These are phyloP conservation scores for Schwanniomyces vanrijiae DNA, from an alignment of 805 yeast genomes.

Conservation along the genomic window DNA sequence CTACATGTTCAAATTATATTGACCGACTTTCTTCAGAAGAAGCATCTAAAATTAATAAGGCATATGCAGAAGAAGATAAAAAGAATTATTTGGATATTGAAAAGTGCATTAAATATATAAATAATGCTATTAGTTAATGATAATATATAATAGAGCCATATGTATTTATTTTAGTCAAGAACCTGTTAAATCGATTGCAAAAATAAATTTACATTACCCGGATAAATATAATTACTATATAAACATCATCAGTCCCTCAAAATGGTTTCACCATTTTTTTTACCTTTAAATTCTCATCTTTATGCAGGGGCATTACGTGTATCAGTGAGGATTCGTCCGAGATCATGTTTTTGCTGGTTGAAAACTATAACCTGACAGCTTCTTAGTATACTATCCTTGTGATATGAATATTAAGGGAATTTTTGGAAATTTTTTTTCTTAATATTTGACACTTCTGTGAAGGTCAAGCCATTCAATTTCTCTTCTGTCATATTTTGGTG, in stretches of 20 bases:
- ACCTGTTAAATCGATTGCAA: background rate
- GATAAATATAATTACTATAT: conserved; percentile 8
- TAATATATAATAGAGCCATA: too few relatives aligned
- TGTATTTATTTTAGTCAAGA: too few relatives aligned
- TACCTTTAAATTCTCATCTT: conserved; percentile 57
- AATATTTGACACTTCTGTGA: conserved; percentile 28
- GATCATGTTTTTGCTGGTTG: conserved; percentile 99
- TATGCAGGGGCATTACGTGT: conserved; percentile 99
- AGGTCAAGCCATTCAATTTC: conserved; percentile 19
- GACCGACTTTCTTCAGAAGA: background rate
- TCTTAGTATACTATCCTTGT: conserved; percentile 51
- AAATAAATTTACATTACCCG: conserved; percentile 5
- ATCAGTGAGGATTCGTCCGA: conserved; percentile 99
- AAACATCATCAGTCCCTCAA: conserved; percentile 5
- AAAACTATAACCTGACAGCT: conserved; percentile 97
- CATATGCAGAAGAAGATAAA: background rate
- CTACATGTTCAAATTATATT: background rate
- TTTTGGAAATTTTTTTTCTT: conserved; percentile 53
- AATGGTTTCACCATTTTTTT: conserved; percentile 7
- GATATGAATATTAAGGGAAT: conserved; percentile 63
- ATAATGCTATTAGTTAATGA: background rate
- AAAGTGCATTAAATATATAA: background rate
- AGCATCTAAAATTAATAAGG: background rate
- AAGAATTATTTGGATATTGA: background rate
- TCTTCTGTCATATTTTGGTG: conserved; percentile 18